Percentiles rank a stretch among this genome's conserved stretches.
phyloP scores from a whole-genome alignment of 2,329 filamentous ascomycete genomes.

The Sclerotinia subarctica region DNA sequence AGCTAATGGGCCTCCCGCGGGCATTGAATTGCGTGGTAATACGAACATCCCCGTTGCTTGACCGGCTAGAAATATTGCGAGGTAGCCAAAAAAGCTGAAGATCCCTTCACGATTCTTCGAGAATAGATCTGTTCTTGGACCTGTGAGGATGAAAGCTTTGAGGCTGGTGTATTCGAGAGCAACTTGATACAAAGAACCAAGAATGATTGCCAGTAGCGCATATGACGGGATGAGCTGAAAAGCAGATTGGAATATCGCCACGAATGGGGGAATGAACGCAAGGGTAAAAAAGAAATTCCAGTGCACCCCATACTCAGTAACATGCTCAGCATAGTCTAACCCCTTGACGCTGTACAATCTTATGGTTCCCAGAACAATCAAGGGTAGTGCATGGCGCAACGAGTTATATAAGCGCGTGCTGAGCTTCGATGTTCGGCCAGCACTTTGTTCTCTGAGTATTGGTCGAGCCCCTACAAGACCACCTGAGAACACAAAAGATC shows the following conservation, averaged over 20 bases:
- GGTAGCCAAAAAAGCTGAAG: constrained; percentile 91
- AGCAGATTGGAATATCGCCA: constrained; percentile 75
- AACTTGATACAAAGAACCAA: constrained; percentile 70
- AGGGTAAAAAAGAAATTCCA: constrained; percentile 99
- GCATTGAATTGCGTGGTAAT: constrained; percentile 58
- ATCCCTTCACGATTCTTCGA: constrained; percentile 92
- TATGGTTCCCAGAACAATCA: constrained; percentile 75
- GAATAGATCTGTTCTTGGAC: constrained; percentile 72
- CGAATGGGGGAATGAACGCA: constrained; percentile 81
- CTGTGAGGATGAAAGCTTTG: constrained; percentile 78
- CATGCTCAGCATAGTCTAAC: constrained; percentile 93
- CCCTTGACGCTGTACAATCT: constrained; percentile 88
- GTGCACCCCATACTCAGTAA: constrained; percentile 95
- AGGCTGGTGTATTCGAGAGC: constrained; percentile 73
- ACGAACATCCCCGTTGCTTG: constrained; percentile 79
- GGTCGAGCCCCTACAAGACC: constrained; percentile 86
- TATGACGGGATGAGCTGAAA: constrained; percentile 72
- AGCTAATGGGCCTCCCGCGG: constrained; percentile 43
- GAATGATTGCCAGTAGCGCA: constrained; percentile 66
- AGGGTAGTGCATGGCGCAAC: constrained; percentile 75
- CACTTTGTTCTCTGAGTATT: constrained; percentile 66
- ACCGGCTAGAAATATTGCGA: constrained; percentile 90
- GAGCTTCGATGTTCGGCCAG: constrained; percentile 50
- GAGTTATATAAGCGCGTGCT: constrained; percentile 60
- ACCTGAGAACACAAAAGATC: constrained; percentile 93